Conservation (phyloP, 2,329 filamentous ascomycete species). For the Hymenoscyphus albidus region DNA sequence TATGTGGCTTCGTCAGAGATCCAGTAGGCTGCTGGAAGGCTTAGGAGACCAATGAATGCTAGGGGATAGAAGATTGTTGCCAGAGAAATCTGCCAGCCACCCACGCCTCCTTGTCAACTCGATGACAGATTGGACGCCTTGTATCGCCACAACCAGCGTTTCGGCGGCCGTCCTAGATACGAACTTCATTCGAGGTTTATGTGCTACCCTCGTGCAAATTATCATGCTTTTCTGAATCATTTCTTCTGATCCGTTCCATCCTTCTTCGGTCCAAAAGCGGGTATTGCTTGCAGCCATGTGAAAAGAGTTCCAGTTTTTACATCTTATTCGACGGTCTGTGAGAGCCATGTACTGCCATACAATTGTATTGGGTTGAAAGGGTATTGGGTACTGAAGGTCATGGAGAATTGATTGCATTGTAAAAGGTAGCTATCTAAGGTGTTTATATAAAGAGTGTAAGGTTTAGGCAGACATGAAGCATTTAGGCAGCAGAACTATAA, state of each 20-base stretch:
- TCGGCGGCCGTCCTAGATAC: slow-evolving; percentile 10
- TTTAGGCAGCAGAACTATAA: too few species aligned
- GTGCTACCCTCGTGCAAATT: slow-evolving; percentile 15
- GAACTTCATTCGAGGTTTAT: not conserved
- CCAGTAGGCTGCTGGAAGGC: slow-evolving; percentile 15
- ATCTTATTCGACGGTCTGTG: slow-evolving; percentile 35
- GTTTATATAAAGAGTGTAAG: too few species aligned
- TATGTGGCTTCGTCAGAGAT: slow-evolving; percentile 14
- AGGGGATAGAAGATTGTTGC: slow-evolving; percentile 17
- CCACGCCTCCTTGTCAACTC: slow-evolving; percentile 3
- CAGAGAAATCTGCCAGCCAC: slow-evolving; percentile 3
- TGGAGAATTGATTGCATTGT: too few species aligned
- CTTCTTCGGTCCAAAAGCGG: slow-evolving; percentile 35
- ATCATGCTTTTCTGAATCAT: slow-evolving; percentile 25
- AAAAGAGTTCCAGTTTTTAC: slow-evolving; percentile 28
- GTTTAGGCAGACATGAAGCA: too few species aligned
- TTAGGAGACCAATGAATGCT: slow-evolving; percentile 14
- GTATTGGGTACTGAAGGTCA: too few species aligned
- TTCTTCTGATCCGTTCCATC: slow-evolving; percentile 37
- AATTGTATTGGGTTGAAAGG: too few species aligned
- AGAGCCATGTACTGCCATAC: slow-evolving; percentile 38
- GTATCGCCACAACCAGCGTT: slow-evolving; percentile 29
- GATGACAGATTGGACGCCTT: slow-evolving; percentile 15
- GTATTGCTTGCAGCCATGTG: slow-evolving; percentile 36
- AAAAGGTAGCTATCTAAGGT: too few species aligned